phyloP scores from a whole-genome alignment of 805 yeast genomes.

The Lipomyces anomalus region DNA sequence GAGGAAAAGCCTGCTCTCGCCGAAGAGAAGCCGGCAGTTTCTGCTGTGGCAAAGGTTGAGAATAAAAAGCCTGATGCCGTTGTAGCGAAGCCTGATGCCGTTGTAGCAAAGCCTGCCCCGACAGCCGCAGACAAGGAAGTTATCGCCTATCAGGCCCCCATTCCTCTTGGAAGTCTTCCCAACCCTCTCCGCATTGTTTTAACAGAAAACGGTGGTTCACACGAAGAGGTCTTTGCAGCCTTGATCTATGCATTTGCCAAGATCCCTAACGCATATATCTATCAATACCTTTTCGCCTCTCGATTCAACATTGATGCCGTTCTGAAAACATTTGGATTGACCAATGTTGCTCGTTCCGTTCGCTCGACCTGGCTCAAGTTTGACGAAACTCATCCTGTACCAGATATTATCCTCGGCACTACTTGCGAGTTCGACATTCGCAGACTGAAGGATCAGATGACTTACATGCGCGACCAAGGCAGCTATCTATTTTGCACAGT shows the following conservation, averaged over 20 bases:
- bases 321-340: constrained; percentile 13
- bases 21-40: constrained; percentile 2
- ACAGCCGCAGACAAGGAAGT: constrained; percentile 1
- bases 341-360: constrained; percentile 16
- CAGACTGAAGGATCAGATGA: constrained; percentile 10
- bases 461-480: constrained; percentile 13
- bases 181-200: constrained; percentile 17
- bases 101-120: neutral
- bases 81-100: neutral
- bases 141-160: constrained; percentile 4
- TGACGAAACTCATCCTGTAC: constrained; percentile 15
- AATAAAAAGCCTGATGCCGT: constrained; percentile 3
- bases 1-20: constrained; percentile 5
- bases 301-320: constrained; percentile 20
- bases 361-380: constrained; percentile 16
- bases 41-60: constrained; percentile 2
- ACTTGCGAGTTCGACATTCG: constrained; percentile 22
- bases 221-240: constrained; percentile 24
- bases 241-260: constrained; percentile 23
- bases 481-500: constrained; percentile 20
- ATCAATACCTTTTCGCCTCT: constrained; percentile 16
- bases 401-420: constrained; percentile 20
- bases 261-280: constrained; percentile 19
- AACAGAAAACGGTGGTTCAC: constrained; percentile 21
- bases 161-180: constrained; percentile 14